A percentile compares a stretch with the other conserved stretches of the same genome.
phyloP scores from a whole-genome alignment of 306 rosid genomes.

The Quercus berberidifolia region DNA sequence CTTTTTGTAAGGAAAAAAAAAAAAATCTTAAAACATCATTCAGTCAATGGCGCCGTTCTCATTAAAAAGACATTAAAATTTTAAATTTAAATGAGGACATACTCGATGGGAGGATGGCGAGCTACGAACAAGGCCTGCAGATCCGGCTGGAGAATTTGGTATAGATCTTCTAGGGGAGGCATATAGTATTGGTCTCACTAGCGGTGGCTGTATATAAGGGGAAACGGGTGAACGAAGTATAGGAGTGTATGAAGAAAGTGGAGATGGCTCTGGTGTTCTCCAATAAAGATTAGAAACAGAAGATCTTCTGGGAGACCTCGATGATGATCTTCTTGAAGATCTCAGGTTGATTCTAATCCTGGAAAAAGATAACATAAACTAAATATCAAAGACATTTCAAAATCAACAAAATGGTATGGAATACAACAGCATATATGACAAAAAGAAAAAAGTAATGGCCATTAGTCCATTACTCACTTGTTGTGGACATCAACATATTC shows the following conservation, averaged over 20 bases:
- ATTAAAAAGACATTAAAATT: background rate
- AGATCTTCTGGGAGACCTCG: conserved; percentile 39
- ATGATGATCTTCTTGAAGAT: conserved; percentile 49
- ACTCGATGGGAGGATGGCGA: conserved; percentile 2
- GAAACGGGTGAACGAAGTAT: conserved; percentile 1
- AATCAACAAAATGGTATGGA: background rate
- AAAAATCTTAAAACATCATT: background rate
- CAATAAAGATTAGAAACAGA: conserved; percentile 31
- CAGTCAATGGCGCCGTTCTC: background rate
- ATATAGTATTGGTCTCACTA: conserved; percentile 18
- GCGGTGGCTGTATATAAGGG: conserved; percentile 21
- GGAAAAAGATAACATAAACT: conserved; percentile 8
- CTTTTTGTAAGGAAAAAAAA: background rate
- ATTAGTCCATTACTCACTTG: conserved; percentile 39
- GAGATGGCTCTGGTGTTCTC: conserved; percentile 45
- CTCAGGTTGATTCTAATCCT: conserved; percentile 60
- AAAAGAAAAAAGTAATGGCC: background rate
- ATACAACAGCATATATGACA: background rate
- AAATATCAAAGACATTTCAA: background rate
- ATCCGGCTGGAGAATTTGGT: conserved; percentile 13
- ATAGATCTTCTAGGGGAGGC: conserved; percentile 25
- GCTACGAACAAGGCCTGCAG: background rate
- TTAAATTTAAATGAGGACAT: background rate
- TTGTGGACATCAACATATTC: conserved; percentile 68
- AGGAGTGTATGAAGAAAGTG: conserved; percentile 17